Conservation (phyloP, 2,329 filamentous ascomycete species). For the Botrytis medusae region DNA sequence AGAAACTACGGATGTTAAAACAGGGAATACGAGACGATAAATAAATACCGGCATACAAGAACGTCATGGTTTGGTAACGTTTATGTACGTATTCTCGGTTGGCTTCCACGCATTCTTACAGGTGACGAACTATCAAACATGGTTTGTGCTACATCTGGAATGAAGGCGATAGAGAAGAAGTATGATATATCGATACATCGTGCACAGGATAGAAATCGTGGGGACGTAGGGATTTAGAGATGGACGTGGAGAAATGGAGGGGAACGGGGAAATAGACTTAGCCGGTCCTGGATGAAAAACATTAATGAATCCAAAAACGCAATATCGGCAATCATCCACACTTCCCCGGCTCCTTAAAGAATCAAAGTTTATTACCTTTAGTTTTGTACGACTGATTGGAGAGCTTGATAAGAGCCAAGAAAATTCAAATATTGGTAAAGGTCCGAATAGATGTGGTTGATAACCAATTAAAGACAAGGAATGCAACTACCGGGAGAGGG, state of each 20-base stretch:
- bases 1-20: not conserved
- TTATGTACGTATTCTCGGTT: not conserved
- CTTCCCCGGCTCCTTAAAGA: not conserved
- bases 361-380: not conserved
- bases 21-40: not conserved
- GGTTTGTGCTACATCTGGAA: not conserved
- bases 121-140: not conserved
- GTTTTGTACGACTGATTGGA: not conserved
- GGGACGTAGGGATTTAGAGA: not conserved
- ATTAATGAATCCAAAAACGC: not conserved
- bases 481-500: not conserved
- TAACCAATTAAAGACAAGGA: not conserved
- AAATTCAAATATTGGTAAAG: not conserved
- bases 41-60: not conserved
- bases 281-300: not conserved
- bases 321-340: not conserved
- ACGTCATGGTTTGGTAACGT: not conserved
- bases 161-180: not conserved
- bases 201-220: not conserved
- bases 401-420: not conserved
- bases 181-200: not conserved
- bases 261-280: not conserved
- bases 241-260: not conserved
- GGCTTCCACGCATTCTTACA: not conserved
- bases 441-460: not conserved